Base-by-base conservation (phyloP, 768 basidiomycete species). In the Hygrocybe punicea region DNA sequence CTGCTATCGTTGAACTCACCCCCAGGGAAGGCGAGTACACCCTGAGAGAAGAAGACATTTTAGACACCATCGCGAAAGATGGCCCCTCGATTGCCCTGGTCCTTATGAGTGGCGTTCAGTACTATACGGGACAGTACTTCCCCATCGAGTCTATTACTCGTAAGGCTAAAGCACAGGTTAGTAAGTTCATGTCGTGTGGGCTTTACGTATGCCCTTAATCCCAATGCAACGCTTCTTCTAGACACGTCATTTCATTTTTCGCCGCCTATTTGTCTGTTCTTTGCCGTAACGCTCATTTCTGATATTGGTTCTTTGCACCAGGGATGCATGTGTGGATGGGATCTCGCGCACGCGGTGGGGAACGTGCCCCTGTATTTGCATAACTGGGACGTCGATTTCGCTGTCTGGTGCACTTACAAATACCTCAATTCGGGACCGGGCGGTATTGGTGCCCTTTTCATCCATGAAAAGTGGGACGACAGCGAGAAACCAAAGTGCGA, bases 381-480 rank as follows among this genome's bases (percentile, higher is more conserved):
- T 69, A 89, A 93, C 58, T 99, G 97, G 96, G 77, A 83, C 62
- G 89, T 92, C 63, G 97, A 99, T 71, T 98, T 98, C 69, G 97
- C 96, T 3, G 95, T 95, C 35, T 98, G 96, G 93, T 99, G 97
- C 71, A 90, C 93, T 33, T 99, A 98, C 81, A 98, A 91, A 75
- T 99, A 98, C 70, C 82, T 98, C 58, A 98, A 98, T 74, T 89
- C 94, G 16, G 93, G 96, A 5, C 94, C 97, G 10, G 96, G 96
- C 19, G 93, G 89, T n/a, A 95, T 98, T 57, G 97, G 84, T n/a
- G 96, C 95, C 5, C 78, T 95, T 56, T 99, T 86, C 66, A 77
- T 96, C 9, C 93, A 97, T 67, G 84, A 88, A 56, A 87, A 84
- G 69, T 93, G 90, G 90, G 79, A 87, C 62, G 75, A 79, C 47